These are phyloP conservation scores for Xylaria scruposa DNA, from an alignment of 495 filamentous ascomycete species.

Conservation along the genomic window DNA sequence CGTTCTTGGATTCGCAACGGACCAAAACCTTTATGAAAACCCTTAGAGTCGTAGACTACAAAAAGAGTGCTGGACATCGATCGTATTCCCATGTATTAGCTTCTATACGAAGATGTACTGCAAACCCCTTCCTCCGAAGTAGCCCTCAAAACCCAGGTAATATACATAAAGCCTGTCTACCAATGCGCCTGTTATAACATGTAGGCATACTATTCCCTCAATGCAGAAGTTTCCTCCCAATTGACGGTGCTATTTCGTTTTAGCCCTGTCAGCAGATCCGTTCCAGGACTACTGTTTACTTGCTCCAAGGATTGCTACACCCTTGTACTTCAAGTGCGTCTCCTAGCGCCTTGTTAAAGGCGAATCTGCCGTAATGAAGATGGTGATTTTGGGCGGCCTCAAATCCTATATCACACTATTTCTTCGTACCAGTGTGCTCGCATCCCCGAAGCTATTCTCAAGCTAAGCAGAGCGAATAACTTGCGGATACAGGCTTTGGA, in stretches of 20 bases:
- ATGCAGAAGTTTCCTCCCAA: constrained; percentile 25
- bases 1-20: background rate
- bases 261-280: constrained; percentile 28
- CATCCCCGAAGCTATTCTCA: constrained; percentile 3
- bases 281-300: constrained; percentile 33
- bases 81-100: background rate
- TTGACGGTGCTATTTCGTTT: constrained; percentile 22
- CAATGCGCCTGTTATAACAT: constrained; percentile 23
- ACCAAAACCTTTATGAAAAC: background rate
- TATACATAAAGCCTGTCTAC: constrained; percentile 39
- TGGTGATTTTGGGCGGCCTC: constrained; percentile 13
- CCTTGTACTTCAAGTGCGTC: constrained; percentile 28
- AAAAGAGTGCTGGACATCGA: background rate
- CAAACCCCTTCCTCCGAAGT: constrained; percentile 21
- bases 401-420: background rate
- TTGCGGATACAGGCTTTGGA: background rate
- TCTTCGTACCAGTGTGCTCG: constrained; percentile 8
- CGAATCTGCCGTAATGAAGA: constrained; percentile 32
- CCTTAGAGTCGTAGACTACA: too few species aligned
- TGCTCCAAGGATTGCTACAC: constrained; percentile 37
- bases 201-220: constrained; percentile 18
- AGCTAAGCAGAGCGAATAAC: constrained; percentile 11
- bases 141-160: constrained; percentile 35
- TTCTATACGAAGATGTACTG: background rate
- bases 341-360: constrained; percentile 25